A percentile compares a stretch with the other conserved stretches of the same genome.
These are phyloP conservation scores for Metarhizium humberi DNA, from an alignment of 2,329 filamentous ascomycete species.

Conservation along the genomic window DNA sequence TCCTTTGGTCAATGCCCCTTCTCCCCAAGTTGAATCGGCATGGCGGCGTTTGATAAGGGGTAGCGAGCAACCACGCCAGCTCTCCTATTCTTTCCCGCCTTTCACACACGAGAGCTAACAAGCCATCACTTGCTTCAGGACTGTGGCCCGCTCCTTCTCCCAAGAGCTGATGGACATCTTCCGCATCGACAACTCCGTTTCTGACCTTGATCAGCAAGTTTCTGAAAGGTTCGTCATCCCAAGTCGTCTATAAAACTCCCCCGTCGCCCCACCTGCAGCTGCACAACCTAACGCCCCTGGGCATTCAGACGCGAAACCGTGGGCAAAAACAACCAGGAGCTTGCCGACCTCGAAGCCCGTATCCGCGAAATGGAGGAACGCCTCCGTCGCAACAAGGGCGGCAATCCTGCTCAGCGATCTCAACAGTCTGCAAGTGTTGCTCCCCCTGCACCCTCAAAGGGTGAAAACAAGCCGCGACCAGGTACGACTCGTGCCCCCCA, in stretches of 20 bases:
- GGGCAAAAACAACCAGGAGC: constrained; percentile 63
- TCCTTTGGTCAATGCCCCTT: neutral
- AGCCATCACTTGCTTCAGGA: constrained; percentile 39
- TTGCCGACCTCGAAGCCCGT: constrained; percentile 75
- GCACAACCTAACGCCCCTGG: neutral
- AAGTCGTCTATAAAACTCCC: constrained; percentile 2
- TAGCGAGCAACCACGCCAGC: neutral
- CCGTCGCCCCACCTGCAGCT: neutral
- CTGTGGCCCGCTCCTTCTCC: constrained; percentile 80
- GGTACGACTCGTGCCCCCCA: constrained; percentile 43
- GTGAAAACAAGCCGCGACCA: constrained; percentile 37
- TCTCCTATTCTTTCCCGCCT: neutral
- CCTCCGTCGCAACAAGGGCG: constrained; percentile 36
- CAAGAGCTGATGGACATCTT: constrained; percentile 82
- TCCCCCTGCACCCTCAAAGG: constrained; percentile 12
- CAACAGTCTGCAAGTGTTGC: constrained; percentile 6
- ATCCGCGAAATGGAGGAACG: constrained; percentile 79
- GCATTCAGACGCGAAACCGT: constrained; percentile 39
- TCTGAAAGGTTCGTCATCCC: constrained; percentile 62
- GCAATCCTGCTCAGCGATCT: constrained; percentile 9
- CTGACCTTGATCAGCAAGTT: constrained; percentile 64
- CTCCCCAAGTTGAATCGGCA: neutral
- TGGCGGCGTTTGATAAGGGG: neutral
- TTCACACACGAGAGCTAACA: constrained; percentile 8
- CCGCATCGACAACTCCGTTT: constrained; percentile 70